Evolutionary conservation across 2,329 filamentous ascomycete species (phyloP).

Genomic region (Neofusicoccum kwambonambiense): DNA sequence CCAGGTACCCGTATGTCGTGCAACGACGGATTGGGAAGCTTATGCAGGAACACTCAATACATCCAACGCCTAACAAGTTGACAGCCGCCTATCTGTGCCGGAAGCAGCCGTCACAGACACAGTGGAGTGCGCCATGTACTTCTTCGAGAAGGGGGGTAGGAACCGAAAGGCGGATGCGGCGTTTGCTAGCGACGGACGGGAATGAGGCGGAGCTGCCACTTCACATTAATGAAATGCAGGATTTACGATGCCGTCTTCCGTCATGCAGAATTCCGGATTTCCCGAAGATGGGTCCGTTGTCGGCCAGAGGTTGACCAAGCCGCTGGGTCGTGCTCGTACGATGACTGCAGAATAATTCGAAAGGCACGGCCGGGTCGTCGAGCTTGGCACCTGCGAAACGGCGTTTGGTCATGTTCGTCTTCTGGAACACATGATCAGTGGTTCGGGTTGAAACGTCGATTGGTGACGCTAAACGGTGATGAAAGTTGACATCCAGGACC

Average conservation of each 20-base stretch:
- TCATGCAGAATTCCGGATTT: not conserved
- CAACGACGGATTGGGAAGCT: not conserved
- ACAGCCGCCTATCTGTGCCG: not conserved
- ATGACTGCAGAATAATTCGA: not conserved
- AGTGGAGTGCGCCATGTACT: not conserved
- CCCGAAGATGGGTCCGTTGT: not conserved
- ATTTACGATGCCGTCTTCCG: not conserved
- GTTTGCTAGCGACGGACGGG: not conserved
- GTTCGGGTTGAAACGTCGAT: not conserved
- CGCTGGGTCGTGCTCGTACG: not conserved
- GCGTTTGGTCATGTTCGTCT: not conserved
- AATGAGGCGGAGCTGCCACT: not conserved
- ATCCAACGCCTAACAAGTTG: not conserved
- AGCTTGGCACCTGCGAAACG: not conserved
- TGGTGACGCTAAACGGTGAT: not conserved
- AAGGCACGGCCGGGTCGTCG: not conserved
- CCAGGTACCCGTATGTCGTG: conserved; percentile 11
- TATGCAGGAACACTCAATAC: not conserved
- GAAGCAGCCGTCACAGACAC: not conserved
- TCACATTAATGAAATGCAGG: not conserved
- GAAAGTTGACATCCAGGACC: not conserved
- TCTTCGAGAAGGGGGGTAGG: not conserved
- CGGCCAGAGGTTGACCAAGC: not conserved
- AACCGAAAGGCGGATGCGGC: not conserved
- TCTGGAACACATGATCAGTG: not conserved